Base-by-base conservation (phyloP, 2,329 filamentous ascomycete species). In the Venturia asperata region DNA sequence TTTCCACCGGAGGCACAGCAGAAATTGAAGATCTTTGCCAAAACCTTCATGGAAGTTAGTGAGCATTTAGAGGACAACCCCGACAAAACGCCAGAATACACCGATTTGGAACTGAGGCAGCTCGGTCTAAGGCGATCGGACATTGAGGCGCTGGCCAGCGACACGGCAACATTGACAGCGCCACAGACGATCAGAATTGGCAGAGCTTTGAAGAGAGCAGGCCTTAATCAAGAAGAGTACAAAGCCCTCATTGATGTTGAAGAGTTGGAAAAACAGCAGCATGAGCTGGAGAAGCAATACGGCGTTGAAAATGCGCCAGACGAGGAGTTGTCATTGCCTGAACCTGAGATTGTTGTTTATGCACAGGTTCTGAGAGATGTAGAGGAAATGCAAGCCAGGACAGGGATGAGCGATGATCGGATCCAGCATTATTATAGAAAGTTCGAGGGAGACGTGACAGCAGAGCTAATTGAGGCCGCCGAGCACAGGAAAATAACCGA, bases 81-180 rank as follows among this genome's bases (percentile, higher is more conserved):
- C 56, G 15, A 52, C 47, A 52, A 52, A 27, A 27, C 21, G 21
- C 47, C 47, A 52, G 47, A 52, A 15, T 52, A 52, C 21, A 52
- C 47, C 10, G 47, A 52, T 52, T 52, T 43, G 24, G 43, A 63
- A 55, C 24, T 63, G 15, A 39, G 34, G 19, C 41, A 47, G 43
- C 62, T 63, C 15, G 62, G 62, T 37, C 11, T 63, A 24, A 47
- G 34, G 62, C 62, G 43, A n/a, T 42, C 39, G n/a, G 62, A 63
- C 43, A 49, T 63, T 5, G 62, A 63, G n/a, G 47, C 47, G 45
- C 43, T 61, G 17, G 11, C 4, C 34, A 21, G n/a, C 27, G 52
- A 58, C 27, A 37, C 27, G 6, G 52, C 52, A 34, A 11, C 34
- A 15, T 37, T 58, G 52, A 58, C 52, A 15, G 27, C 52, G 4